Conservation (phyloP, 163 green algal genomes). For the Dunaliella salina region DNA sequence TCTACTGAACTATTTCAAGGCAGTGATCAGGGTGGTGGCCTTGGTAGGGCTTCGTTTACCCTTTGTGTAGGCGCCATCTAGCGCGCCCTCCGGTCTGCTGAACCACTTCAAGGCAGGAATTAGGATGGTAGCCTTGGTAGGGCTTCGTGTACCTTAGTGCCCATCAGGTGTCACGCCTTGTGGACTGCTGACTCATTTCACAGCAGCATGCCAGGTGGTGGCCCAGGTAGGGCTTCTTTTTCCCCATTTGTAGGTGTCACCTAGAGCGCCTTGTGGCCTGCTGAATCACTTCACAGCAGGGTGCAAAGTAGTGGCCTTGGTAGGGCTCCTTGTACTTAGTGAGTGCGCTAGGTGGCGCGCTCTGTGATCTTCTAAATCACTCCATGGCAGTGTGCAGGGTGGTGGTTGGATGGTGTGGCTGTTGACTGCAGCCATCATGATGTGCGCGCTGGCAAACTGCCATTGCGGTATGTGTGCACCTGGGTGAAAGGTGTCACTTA, state of each 20-base stretch:
- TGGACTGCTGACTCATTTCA: conserved; percentile 92
- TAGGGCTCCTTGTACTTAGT: conserved; percentile 74
- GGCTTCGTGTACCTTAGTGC: conserved; percentile 97
- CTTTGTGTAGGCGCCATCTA: conserved; percentile 98
- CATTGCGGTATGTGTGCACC: too few relatives aligned
- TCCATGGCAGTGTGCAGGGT: conserved; percentile 68
- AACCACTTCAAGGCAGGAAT: conserved; percentile 83
- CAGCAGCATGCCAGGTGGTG: conserved; percentile 62
- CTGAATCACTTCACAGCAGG: conserved; percentile 86
- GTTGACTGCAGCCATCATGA: too few relatives aligned
- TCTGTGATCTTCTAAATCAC: conserved; percentile 94
- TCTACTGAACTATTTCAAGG: conserved; percentile 90
- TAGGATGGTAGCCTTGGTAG: conserved; percentile 71
- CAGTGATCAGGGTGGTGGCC: conserved; percentile 60
- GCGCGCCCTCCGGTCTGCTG: conserved; percentile 90
- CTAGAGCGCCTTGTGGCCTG: conserved; percentile 92
- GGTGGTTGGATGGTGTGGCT: conserved; percentile 38
- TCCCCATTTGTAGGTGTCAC: conserved; percentile 90
- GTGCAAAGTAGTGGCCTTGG: conserved; percentile 60
- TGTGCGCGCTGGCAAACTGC: too few relatives aligned
- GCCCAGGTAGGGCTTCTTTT: conserved; percentile 30
- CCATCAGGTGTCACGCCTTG: conserved; percentile 95
- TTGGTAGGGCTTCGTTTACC: conserved; percentile 71
- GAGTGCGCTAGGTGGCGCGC: conserved; percentile 93
- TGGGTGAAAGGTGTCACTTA: too few relatives aligned